These are phyloP conservation scores for Beauveria bassiana DNA, from an alignment of 2,329 filamentous ascomycete species.

Conservation along the genomic window DNA sequence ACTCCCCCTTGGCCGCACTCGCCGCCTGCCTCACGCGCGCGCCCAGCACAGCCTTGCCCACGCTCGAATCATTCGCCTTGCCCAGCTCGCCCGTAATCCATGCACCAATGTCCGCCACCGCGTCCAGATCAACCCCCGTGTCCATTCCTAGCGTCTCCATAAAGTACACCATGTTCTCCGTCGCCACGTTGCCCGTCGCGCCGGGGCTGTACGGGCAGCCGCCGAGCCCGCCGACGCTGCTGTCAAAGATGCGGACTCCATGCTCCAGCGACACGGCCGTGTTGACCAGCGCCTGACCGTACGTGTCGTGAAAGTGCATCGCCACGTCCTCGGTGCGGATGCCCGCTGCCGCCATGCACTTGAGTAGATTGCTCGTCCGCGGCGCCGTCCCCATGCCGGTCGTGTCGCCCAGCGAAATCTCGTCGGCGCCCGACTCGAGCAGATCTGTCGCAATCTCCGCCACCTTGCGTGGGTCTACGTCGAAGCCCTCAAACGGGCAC, in stretches of 20 bases:
- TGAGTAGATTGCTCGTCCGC: conserved; percentile 55
- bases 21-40: conserved; percentile 29
- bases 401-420: conserved; percentile 85
- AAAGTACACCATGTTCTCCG: conserved; percentile 77
- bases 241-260: conserved; percentile 72
- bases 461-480: conserved; percentile 55
- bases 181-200: conserved; percentile 78
- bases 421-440: conserved; percentile 80
- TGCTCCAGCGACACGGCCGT: conserved; percentile 68
- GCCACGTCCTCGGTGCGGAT: conserved; percentile 64
- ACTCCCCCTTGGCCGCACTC: conserved; percentile 17
- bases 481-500: conserved; percentile 66
- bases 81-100: conserved; percentile 64
- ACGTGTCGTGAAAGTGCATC: conserved; percentile 85
- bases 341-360: conserved; percentile 57
- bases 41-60: conserved; percentile 57
- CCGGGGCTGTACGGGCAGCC: conserved; percentile 82
- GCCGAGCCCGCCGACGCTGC: conserved; percentile 70
- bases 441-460: conserved; percentile 61
- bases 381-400: conserved; percentile 84
- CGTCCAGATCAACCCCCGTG: conserved; percentile 64
- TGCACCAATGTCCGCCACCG: conserved; percentile 58
- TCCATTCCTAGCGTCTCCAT: conserved; percentile 65
- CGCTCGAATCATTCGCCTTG: conserved; percentile 55
- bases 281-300: conserved; percentile 79